Evolutionary conservation across 192 early-diverging fungal species (phyloP).

Genomic region (Backusella tarrabulga): DNA sequence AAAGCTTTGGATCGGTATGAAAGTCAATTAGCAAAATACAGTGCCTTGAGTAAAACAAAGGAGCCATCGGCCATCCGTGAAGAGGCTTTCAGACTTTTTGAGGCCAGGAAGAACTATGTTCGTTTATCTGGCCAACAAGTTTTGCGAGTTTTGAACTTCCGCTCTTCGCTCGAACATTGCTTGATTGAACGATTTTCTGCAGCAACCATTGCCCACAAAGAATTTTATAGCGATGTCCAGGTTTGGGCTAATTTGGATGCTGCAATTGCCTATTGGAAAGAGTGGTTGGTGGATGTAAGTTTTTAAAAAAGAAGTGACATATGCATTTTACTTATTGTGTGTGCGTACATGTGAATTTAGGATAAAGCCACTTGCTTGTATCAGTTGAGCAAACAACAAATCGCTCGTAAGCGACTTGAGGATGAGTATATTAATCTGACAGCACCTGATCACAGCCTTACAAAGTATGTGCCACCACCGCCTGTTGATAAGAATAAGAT

Average conservation of each 20-base stretch:
- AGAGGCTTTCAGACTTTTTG: conserved; percentile 68
- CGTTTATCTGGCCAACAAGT: conserved; percentile 56
- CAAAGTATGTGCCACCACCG: conserved; percentile 16
- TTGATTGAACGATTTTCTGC: conserved; percentile 46
- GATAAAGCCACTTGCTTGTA: conserved; percentile 33
- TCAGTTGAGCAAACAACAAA: conserved; percentile 33
- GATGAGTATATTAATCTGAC: conserved; percentile 26
- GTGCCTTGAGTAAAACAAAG: conserved; percentile 57
- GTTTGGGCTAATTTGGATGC: conserved; percentile 45
- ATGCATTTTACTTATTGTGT: neutral
- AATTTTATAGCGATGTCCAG: conserved; percentile 40
- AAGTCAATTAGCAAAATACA: conserved; percentile 59
- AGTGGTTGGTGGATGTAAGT: conserved; percentile 40
- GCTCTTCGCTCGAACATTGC: conserved; percentile 48
- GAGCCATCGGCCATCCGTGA: conserved; percentile 66
- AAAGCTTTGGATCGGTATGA: conserved; percentile 60
- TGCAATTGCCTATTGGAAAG: conserved; percentile 37
- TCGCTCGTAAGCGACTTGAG: conserved; percentile 36
- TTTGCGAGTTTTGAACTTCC: conserved; percentile 57
- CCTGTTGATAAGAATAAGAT: neutral
- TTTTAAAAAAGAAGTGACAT: neutral
- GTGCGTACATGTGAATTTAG: conserved; percentile 13
- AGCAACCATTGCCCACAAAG: conserved; percentile 44
- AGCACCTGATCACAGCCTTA: conserved; percentile 24
- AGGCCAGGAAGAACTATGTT: conserved; percentile 66